These are phyloP conservation scores for Coemansia reversa DNA, from an alignment of 192 early-diverging fungal genomes.

Conservation along the genomic window DNA sequence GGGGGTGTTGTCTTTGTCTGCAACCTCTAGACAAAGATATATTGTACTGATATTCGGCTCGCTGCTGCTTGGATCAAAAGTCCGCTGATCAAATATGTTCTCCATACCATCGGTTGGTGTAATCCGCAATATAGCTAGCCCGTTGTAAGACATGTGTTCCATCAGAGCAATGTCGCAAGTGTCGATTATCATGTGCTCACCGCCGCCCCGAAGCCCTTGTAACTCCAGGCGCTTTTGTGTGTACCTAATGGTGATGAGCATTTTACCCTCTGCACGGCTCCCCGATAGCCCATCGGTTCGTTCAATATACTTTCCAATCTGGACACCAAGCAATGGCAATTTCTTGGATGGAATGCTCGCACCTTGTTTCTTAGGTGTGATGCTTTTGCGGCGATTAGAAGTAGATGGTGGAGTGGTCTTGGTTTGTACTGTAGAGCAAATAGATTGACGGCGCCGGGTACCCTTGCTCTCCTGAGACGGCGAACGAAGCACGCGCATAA, in stretches of 20 bases:
- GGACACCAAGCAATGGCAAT: conserved; percentile 22
- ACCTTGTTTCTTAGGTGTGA: conserved; percentile 1
- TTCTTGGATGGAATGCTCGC: conserved; percentile 9
- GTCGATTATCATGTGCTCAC: conserved; percentile 17
- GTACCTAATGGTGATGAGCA: conserved; percentile 17
- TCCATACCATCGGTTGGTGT: conserved; percentile 30
- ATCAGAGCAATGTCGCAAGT: conserved; percentile 23
- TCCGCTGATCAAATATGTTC: conserved; percentile 18
- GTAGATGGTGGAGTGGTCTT: not conserved
- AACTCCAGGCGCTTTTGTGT: conserved; percentile 22
- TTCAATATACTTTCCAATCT: conserved; percentile 28
- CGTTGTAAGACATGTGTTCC: conserved; percentile 10
- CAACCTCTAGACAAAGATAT: conserved; percentile 17
- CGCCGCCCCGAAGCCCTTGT: conserved; percentile 16
- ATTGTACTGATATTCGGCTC: conserved; percentile 19
- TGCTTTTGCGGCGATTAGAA: conserved; percentile 8
- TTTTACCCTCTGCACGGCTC: not conserved
- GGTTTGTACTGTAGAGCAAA: too few species aligned
- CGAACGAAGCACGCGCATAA: too few species aligned
- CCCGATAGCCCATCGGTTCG: conserved; percentile 1
- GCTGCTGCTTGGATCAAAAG: conserved; percentile 34
- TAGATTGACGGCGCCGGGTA: too few species aligned
- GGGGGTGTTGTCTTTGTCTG: not conserved
- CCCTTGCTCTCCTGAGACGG: too few species aligned
- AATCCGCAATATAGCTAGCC: conserved; percentile 25